Evolutionary conservation across 306 rosid genomes (phyloP), one percentile per base, ranked within the genome.

Genomic region (Arachis stenosperma): DNA sequence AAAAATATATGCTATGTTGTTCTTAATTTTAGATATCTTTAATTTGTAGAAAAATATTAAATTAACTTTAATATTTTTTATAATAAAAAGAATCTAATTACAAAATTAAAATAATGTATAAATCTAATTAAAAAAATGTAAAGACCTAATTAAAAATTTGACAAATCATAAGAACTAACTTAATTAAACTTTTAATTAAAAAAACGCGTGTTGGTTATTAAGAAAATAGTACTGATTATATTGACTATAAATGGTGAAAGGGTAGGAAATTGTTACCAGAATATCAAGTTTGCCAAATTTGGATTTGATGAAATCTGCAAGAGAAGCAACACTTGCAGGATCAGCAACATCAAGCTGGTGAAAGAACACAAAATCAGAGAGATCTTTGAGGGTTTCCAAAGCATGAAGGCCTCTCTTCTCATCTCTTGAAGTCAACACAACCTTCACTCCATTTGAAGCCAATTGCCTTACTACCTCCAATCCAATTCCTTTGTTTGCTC

Each of bases 251-350:
- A 2, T 2, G 4, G 37, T 33, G 37, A 2, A 33, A 2, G 37
- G 4, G 4, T 33, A 33, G 37, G 37, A 33, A 33, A 33, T 33
- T 17, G 63, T 73, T 77, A 82, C 86, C 86, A 83, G 69, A 47
- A 83, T 75, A 61, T 83, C 86, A 75, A 83, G 83, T 70, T 83
- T 79, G 6, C 86, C 81, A 47, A 83, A 83, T 22, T 66, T 15
- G 2, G 79, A 65, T 70, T 71, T 70, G 70, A 83, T 2, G 44
- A 79, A 83, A 29, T 71, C 15, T 1, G 86, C 77, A 1, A 83
- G 76, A 71, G 81, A 12, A 51, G 82, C 68, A 5, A 80, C 67
- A 72, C 84, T 83, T 72, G 74, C 4, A 42, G 78, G 30, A 80
- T 83, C 75, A 51, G 82, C 58, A 2, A 83, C 82, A 72, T 83